phyloP scores from a whole-genome alignment of 192 early-diverging fungal genomes.

The Backusella westeae region DNA sequence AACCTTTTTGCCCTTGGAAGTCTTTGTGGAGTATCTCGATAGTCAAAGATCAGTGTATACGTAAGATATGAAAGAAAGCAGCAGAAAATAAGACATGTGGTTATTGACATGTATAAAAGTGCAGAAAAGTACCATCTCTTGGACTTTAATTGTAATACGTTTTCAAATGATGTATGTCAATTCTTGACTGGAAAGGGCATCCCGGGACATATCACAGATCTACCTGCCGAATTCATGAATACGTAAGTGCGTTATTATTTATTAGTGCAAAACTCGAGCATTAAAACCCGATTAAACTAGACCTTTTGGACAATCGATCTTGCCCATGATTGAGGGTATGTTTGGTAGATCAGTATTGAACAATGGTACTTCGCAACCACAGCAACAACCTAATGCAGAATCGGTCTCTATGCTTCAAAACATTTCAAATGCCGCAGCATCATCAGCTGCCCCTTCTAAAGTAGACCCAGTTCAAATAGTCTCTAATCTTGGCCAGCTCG shows the following conservation, averaged over 20 bases:
- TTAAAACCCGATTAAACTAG: constrained; percentile 14
- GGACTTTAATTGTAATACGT: constrained; percentile 87
- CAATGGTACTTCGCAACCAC: background rate
- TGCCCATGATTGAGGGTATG: constrained; percentile 67
- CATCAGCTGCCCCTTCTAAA: constrained; percentile 17
- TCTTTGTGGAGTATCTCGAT: constrained; percentile 70
- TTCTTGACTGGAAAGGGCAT: constrained; percentile 78
- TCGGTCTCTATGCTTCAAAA: constrained; percentile 17
- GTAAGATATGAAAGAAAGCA: background rate
- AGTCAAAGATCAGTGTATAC: constrained; percentile 52
- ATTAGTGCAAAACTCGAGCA: background rate
- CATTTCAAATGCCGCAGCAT: constrained; percentile 20
- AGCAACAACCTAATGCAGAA: constrained; percentile 16
- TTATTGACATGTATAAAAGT: background rate
- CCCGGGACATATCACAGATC: constrained; percentile 69
- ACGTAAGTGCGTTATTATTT: constrained; percentile 35
- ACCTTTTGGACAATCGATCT: constrained; percentile 60
- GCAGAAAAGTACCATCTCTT: constrained; percentile 82
- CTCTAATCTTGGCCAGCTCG: constrained; percentile 40
- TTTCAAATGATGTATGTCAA: constrained; percentile 73
- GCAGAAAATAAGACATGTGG: background rate
- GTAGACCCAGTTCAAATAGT: constrained; percentile 35
- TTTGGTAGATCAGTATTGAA: constrained; percentile 49
- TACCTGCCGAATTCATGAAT: constrained; percentile 66
- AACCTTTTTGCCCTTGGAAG: constrained; percentile 70